Conservation (phyloP, 345 rosid species). For the Camelina neglecta region DNA sequence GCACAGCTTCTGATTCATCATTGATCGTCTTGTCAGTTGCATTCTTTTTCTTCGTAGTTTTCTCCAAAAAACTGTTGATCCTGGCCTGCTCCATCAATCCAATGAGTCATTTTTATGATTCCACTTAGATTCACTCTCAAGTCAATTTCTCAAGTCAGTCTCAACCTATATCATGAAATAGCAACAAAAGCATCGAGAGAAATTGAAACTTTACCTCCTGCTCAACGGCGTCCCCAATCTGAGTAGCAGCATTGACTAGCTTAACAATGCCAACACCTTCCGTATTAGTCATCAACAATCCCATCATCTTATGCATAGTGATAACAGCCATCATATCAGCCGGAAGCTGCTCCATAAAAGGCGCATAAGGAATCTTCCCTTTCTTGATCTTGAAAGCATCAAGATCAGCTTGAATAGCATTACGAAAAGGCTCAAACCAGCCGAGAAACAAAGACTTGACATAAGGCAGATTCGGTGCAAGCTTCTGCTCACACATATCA, state of each 20-base stretch:
- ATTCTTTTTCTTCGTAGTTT: constrained; percentile 61
- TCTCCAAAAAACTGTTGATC: constrained; percentile 74
- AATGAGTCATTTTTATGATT: no score
- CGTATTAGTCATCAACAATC: constrained; percentile 67
- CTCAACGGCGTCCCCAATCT: constrained; percentile 93
- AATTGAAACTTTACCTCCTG: constrained; percentile 64
- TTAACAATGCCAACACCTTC: constrained; percentile 68
- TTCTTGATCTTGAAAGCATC: constrained; percentile 49
- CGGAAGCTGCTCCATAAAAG: constrained; percentile 61
- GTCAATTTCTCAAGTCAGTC: not conserved
- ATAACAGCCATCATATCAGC: constrained; percentile 95
- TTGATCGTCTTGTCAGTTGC: constrained; percentile 37
- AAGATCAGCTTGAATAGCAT: constrained; percentile 82
- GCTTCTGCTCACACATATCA: constrained; percentile 96
- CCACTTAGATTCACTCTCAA: no score
- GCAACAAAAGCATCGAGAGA: not conserved
- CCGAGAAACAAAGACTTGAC: constrained; percentile 86
- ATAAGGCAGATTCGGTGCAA: constrained; percentile 93
- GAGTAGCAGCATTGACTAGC: constrained; percentile 77
- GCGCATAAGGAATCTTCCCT: constrained; percentile 52
- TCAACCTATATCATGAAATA: not conserved
- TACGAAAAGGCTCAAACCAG: constrained; percentile 91
- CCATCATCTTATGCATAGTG: constrained; percentile 93
- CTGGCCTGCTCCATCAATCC: constrained; percentile 56
- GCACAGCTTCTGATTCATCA: constrained; percentile 47